phyloP scores from a whole-genome alignment of 768 basidiomycete genomes.

The Trichaptum fuscoviolaceum region DNA sequence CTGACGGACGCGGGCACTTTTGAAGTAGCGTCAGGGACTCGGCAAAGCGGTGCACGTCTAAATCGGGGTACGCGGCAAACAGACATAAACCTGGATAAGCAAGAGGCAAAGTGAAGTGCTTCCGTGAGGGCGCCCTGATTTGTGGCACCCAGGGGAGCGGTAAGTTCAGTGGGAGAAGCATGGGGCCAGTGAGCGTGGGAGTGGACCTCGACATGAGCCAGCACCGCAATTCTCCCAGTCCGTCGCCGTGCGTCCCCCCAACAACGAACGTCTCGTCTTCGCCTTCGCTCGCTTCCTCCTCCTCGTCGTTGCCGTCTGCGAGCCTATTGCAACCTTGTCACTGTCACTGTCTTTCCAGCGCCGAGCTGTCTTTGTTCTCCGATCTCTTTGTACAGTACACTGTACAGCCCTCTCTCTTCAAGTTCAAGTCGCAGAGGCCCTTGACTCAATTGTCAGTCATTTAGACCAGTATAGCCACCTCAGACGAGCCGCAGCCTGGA shows the following conservation, averaged over 20 bases:
- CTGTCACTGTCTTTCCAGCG: not conserved
- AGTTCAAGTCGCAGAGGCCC: no score
- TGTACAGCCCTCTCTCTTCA: not conserved
- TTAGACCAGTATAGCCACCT: not conserved
- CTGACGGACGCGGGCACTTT: not conserved
- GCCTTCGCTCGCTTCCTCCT: constrained; percentile 42
- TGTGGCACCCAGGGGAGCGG: not conserved
- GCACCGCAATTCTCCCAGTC: constrained; percentile 3
- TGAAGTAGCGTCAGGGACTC: not conserved
- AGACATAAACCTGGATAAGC: not conserved
- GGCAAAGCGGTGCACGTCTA: not conserved
- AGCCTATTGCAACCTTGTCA: not conserved
- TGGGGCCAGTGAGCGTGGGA: not conserved
- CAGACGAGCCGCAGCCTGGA: not conserved
- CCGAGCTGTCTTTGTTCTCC: not conserved
- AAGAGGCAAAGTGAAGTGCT: not conserved
- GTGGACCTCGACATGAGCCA: not conserved
- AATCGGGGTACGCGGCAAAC: not conserved
- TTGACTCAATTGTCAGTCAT: not conserved
- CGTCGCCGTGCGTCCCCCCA: constrained; percentile 1
- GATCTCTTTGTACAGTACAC: no score
- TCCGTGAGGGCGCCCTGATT: not conserved
- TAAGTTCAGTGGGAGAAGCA: constrained; percentile 1
- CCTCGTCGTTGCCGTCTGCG: constrained; percentile 29
- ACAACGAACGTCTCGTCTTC: constrained; percentile 50